Percentiles rank a stretch among this genome's conserved stretches.
Evolutionary conservation across 2,329 filamentous ascomycete genomes (phyloP).

Genomic region (Fusarium albidum): DNA sequence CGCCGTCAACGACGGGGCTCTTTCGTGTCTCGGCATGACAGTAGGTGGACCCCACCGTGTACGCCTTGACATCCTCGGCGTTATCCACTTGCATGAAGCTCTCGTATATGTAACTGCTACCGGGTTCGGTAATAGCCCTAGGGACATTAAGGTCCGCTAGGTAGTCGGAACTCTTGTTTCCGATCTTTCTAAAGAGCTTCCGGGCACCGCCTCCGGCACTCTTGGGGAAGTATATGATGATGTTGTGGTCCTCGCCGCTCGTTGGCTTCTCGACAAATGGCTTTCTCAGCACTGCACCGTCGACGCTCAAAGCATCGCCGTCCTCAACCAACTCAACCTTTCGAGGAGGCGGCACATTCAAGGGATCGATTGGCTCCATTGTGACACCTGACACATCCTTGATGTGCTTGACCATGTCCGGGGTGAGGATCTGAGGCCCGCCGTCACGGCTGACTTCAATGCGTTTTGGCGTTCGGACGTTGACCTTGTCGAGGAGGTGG

Average conservation of each 20-base stretch:
- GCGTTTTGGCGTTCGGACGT: constrained; percentile 87
- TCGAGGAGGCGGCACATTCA: constrained; percentile 67
- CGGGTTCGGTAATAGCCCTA: constrained; percentile 80
- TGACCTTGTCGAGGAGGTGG: constrained; percentile 85
- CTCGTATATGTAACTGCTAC: constrained; percentile 93
- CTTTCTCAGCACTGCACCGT: constrained; percentile 83
- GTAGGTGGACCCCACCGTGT: constrained; percentile 91
- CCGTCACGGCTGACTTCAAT: constrained; percentile 94
- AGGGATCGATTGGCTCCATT: constrained; percentile 74
- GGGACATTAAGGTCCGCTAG: constrained; percentile 80
- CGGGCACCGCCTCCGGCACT: constrained; percentile 88
- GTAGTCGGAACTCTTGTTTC: constrained; percentile 98
- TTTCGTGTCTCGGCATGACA: constrained; percentile 98
- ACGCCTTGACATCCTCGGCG: constrained; percentile 97
- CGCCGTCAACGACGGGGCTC: constrained; percentile 94
- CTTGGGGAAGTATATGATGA: constrained; percentile 95
- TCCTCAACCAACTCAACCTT: constrained; percentile 89
- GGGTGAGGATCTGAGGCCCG: constrained; percentile 79
- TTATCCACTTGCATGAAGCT: constrained; percentile 97
- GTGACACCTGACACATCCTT: constrained; percentile 81
- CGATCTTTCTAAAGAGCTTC: constrained; percentile 94
- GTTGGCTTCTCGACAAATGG: constrained; percentile 98
- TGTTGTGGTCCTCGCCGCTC: constrained; percentile 98
- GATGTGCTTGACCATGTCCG: constrained; percentile 82
- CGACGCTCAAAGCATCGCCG: constrained; percentile 86